phyloP scores from a whole-genome alignment of 208 protist genomes.

The Naegleria lovaniensis region DNA sequence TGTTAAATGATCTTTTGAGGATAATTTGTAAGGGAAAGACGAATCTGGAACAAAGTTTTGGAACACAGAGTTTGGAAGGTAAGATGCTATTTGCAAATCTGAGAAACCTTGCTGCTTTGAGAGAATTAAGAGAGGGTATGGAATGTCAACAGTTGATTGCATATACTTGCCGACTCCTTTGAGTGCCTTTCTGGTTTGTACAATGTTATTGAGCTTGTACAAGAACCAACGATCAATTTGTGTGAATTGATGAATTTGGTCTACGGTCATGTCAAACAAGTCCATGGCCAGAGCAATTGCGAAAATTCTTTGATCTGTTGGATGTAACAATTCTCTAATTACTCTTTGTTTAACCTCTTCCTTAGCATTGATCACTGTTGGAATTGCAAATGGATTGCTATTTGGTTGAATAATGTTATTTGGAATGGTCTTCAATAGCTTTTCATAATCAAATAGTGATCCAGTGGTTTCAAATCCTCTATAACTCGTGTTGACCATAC shows the following conservation, averaged over 20 bases:
- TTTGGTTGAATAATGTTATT: background rate
- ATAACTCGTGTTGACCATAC: conserved; percentile 82
- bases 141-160: conserved; percentile 33
- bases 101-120: conserved; percentile 88
- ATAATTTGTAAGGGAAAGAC: background rate
- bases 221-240: conserved; percentile 94
- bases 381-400: background rate
- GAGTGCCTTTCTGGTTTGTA: conserved; percentile 43
- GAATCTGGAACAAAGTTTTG: conserved; percentile 31
- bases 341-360: conserved; percentile 55
- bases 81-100: conserved; percentile 80
- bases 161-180: background rate
- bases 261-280: conserved; percentile 66
- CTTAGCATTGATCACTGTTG: background rate
- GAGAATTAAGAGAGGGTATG: conserved; percentile 52
- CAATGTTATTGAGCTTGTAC: conserved; percentile 84
- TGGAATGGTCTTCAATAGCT: background rate
- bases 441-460: conserved; percentile 27
- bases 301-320: conserved; percentile 72
- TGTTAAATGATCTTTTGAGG: background rate
- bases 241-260: conserved; percentile 79
- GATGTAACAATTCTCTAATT: conserved; percentile 48
- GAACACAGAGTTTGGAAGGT: conserved; percentile 34
- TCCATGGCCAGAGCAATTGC: conserved; percentile 63
- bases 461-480: conserved; percentile 61